A percentile compares a stretch with the other conserved stretches of the same genome.
Evolutionary conservation across 2,329 filamentous ascomycete species (phyloP).

Genomic region (Epichloe gansuensis): DNA sequence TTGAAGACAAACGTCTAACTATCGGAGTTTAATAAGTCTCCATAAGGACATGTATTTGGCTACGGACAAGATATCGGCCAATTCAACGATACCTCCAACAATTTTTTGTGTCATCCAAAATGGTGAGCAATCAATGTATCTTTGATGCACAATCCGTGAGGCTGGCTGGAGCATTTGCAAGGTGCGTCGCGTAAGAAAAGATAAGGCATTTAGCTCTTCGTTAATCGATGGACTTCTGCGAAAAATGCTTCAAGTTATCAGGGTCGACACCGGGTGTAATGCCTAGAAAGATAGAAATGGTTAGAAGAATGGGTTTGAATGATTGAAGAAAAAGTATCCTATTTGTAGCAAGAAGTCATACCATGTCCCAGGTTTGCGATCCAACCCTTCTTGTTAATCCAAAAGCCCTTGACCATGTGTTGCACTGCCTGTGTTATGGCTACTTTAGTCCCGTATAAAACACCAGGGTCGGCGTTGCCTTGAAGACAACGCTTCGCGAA

Average conservation of each 20-base stretch:
- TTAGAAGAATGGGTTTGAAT: background rate
- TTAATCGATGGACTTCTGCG: constrained; percentile 71
- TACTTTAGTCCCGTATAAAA: constrained; percentile 74
- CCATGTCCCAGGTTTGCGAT: constrained; percentile 95
- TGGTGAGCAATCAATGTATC: background rate
- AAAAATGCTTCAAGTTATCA: constrained; percentile 90
- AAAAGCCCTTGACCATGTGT: constrained; percentile 79
- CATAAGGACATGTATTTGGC: too few relatives aligned
- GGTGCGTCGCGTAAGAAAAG: background rate
- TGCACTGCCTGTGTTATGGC: constrained; percentile 74
- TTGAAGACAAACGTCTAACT: too few relatives aligned
- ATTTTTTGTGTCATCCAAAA: too few relatives aligned
- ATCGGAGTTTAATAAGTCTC: too few relatives aligned
- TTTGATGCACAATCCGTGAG: background rate
- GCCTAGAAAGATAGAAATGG: constrained; percentile 36
- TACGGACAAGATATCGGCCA: too few relatives aligned
- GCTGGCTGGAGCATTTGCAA: background rate
- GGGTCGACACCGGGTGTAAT: constrained; percentile 93
- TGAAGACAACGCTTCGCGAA: constrained; percentile 69
- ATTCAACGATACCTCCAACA: too few relatives aligned
- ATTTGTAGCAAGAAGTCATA: constrained; percentile 17
- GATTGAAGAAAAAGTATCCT: background rate
- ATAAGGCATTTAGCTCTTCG: constrained; percentile 26
- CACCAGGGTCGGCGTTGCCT: constrained; percentile 89
- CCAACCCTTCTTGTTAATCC: constrained; percentile 74